phyloP scores from a whole-genome alignment of 2,329 filamentous ascomycete species.

The Cercospora brassicicola region DNA sequence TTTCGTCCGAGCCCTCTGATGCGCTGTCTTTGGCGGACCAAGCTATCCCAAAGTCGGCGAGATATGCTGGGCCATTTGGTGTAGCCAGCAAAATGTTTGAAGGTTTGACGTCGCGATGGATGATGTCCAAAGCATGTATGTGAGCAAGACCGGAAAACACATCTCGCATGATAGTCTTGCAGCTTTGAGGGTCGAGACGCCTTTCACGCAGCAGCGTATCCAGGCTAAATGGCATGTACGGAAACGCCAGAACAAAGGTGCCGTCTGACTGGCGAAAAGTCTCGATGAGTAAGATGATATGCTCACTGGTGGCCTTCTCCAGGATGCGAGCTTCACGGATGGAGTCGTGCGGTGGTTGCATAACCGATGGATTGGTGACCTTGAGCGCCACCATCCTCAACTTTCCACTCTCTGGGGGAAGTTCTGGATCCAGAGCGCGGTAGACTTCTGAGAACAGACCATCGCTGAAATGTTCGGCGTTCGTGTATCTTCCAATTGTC shows the following conservation, averaged over 20 bases:
- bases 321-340: conserved; percentile 77
- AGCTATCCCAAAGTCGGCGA: conserved; percentile 90
- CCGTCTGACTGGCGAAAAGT: conserved; percentile 69
- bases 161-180: conserved; percentile 60
- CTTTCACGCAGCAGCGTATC: conserved; percentile 60
- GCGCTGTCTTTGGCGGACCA: conserved; percentile 65
- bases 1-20: conserved; percentile 65
- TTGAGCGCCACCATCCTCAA: conserved; percentile 69
- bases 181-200: conserved; percentile 33
- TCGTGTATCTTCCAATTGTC: conserved; percentile 57
- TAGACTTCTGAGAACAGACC: conserved; percentile 86
- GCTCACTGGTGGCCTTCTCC: conserved; percentile 54
- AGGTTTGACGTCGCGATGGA: conserved; percentile 93
- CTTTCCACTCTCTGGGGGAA: conserved; percentile 1
- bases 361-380: conserved; percentile 72
- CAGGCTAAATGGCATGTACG: conserved; percentile 75
- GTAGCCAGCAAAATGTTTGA: conserved; percentile 64
- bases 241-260: conserved; percentile 77
- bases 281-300: conserved; percentile 68
- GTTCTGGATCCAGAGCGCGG: conserved; percentile 55
- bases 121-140: conserved; percentile 72
- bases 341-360: conserved; percentile 79
- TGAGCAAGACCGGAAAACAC: conserved; percentile 69
- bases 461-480: conserved; percentile 58
- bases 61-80: conserved; percentile 66